phyloP scores from a whole-genome alignment of 306 rosid genomes.

The Abrus precatorius region DNA sequence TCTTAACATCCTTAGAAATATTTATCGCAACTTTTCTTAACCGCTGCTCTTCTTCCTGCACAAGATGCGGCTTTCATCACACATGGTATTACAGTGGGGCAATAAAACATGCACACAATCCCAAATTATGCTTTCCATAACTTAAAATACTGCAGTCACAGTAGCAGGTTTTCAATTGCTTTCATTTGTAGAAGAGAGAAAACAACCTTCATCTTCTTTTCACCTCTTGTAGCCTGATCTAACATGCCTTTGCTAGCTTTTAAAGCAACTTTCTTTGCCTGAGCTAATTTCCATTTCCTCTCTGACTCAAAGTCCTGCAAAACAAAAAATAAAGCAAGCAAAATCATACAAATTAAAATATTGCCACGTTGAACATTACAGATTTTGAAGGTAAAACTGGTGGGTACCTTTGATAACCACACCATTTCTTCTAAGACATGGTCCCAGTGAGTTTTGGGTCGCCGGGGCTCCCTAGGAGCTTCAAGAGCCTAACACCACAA shows the following conservation, averaged over 20 bases:
- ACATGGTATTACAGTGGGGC: conserved; percentile 11
- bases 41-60: conserved; percentile 96
- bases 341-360: background rate
- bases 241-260: conserved; percentile 96
- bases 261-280: conserved; percentile 93
- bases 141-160: conserved; percentile 34
- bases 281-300: conserved; percentile 97
- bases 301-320: conserved; percentile 96
- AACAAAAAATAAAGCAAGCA: conserved; percentile 48
- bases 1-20: conserved; percentile 97
- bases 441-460: conserved; percentile 98
- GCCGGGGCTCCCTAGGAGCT: conserved; percentile 84
- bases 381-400: conserved; percentile 42
- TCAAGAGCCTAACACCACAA: conserved; percentile 78
- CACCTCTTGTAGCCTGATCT: conserved; percentile 98
- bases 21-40: conserved; percentile 89
- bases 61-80: conserved; percentile 48
- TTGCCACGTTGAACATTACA: conserved; percentile 18
- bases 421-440: conserved; percentile 99
- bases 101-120: conserved; percentile 14
- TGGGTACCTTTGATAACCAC: conserved; percentile 92
- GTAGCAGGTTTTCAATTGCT: conserved; percentile 30
- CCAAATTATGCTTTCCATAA: conserved; percentile 29
- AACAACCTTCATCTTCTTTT: conserved; percentile 92
- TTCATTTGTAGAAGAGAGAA: conserved; percentile 50